A percentile compares a stretch with the other conserved stretches of the same genome.
These are phyloP conservation scores for Cyamopsis tetragonoloba DNA, from an alignment of 306 rosid species.

Conservation along the genomic window DNA sequence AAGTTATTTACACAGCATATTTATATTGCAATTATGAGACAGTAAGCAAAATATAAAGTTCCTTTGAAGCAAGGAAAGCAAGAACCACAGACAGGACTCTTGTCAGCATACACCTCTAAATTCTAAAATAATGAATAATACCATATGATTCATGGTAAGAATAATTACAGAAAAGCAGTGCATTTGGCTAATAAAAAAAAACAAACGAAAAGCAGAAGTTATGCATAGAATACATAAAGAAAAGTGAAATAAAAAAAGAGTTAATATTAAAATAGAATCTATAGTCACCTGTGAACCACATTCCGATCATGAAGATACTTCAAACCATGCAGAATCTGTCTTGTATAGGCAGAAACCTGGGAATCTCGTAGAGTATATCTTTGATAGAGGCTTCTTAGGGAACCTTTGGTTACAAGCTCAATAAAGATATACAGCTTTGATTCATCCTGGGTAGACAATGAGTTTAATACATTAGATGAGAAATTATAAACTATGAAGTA, in stretches of 20 bases:
- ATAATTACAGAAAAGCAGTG: conserved; percentile 3
- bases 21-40: neutral
- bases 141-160: conserved; percentile 4
- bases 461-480: conserved; percentile 5
- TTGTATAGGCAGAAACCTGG: conserved; percentile 79
- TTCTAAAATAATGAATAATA: neutral
- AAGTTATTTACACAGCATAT: conserved; percentile 12
- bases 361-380: conserved; percentile 66
- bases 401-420: conserved; percentile 86
- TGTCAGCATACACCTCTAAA: conserved; percentile 10
- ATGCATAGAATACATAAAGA: conserved; percentile 7
- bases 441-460: conserved; percentile 57
- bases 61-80: conserved; percentile 16
- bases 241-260: neutral
- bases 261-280: neutral
- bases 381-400: conserved; percentile 67
- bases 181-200: too few relatives aligned
- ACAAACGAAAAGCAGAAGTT: too few relatives aligned
- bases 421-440: conserved; percentile 83
- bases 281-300: conserved; percentile 84
- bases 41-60: neutral
- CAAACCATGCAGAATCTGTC: conserved; percentile 86
- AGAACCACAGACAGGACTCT: conserved; percentile 13
- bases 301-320: conserved; percentile 86
- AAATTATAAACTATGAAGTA: conserved; percentile 3